Base-by-base conservation (phyloP, 75 land plant species). In the Larix kaempferi region DNA sequence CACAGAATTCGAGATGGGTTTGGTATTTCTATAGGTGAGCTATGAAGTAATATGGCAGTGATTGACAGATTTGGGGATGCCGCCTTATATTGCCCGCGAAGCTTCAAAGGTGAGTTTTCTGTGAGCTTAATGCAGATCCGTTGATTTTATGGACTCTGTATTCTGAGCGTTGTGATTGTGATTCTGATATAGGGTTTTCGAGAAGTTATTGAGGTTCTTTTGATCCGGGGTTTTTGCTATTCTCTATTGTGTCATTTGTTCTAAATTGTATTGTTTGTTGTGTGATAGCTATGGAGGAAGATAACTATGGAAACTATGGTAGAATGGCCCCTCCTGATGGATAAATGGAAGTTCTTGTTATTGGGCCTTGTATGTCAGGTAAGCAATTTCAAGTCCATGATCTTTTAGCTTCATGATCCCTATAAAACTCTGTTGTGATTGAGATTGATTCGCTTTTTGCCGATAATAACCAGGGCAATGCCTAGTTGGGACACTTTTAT, bases 331-430 rank as follows among this genome's bases (percentile, higher is more conserved):
- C 87, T 90, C 23, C 75, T 90, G 15, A 15, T 67, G 33, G 91
- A 90, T 61, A 86, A 79, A 56, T 90, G 92, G 92, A 89, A 84
- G 76, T 73, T 86, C 67, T 37, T 90, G 4, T 74, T 90, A 0
- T 82, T 81, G 0, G 88, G 90, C 15, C 56, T 90, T 33, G 25
- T 90, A 2, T 89, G 77, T 63, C 92, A 90, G 91, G 91, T 89
- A 22, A 73, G 27, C 26, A 19, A 26, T 61, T n/a, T 61, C 16
- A 23, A 61, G 63, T 6, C 15, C 63, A 21, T 61, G 63, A 21
- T 23, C 25, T 61, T 61, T 23, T 21, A 23, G 8, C 6, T 61
- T 61, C 63, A 61, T 13, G 49, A 5, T 41, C 49, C 49, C 6
- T 41, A 41, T 41, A 7, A 41, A 41, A 41, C 49, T 41, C 6